Evolutionary conservation across 2,329 filamentous ascomycete genomes (phyloP).

Genomic region (Ceratocystis destructans): DNA sequence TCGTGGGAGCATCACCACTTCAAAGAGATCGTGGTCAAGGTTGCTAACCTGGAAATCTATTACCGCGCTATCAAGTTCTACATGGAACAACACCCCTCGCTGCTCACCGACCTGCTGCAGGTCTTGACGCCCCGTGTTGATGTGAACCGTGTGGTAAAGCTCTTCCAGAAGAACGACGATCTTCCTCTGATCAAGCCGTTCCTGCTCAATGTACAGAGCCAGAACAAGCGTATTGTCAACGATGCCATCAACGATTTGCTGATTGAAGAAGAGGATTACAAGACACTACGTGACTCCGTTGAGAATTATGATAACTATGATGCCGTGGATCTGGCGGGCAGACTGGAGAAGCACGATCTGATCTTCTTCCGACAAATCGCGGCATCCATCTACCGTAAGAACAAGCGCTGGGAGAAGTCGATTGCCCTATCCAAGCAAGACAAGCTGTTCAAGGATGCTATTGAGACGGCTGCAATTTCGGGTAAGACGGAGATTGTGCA

Average conservation of each 20-base stretch:
- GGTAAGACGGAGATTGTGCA: slow-evolving; percentile 85
- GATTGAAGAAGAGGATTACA: slow-evolving; percentile 98
- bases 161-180: slow-evolving; percentile 98
- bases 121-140: slow-evolving; percentile 86
- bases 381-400: slow-evolving; percentile 97
- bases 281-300: slow-evolving; percentile 92
- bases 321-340: slow-evolving; percentile 76
- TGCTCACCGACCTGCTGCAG: slow-evolving; percentile 90
- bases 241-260: slow-evolving; percentile 94
- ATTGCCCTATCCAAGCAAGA: slow-evolving; percentile 97
- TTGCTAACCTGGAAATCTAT: slow-evolving; percentile 97
- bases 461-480: slow-evolving; percentile 91
- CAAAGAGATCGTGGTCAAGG: slow-evolving; percentile 97
- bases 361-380: slow-evolving; percentile 99
- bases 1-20: slow-evolving; percentile 99
- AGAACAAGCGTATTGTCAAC: slow-evolving; percentile 98
- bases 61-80: slow-evolving; percentile 96
- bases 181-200: slow-evolving; percentile 97
- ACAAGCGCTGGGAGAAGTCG: slow-evolving; percentile 99
- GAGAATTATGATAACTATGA: slow-evolving; percentile 99
- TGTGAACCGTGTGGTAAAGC: slow-evolving; percentile 96
- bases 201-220: slow-evolving; percentile 84
- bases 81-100: slow-evolving; percentile 86
- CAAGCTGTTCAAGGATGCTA: slow-evolving; percentile 98
- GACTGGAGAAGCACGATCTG: slow-evolving; percentile 91